Percentiles rank a stretch among this genome's conserved stretches.
These are phyloP conservation scores for Fusarium tuaranense DNA, from an alignment of 2,329 filamentous ascomycete genomes.

Conservation along the genomic window DNA sequence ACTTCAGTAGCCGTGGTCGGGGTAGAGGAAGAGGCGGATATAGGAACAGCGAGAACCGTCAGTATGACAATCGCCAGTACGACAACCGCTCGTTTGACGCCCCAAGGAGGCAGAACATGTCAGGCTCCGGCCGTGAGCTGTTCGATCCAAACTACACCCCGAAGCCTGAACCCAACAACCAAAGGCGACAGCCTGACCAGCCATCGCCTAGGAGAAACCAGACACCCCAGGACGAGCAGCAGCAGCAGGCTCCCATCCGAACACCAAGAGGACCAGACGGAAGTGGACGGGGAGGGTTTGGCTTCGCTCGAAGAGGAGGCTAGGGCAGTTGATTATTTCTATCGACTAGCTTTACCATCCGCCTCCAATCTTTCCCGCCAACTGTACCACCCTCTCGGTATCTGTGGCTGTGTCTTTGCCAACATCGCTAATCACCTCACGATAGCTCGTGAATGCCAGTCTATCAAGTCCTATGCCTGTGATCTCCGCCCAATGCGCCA, in stretches of 20 bases:
- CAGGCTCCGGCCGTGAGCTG: slow-evolving; percentile 67
- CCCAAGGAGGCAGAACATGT: slow-evolving; percentile 44
- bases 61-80: slow-evolving; percentile 49
- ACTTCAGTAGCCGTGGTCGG: slow-evolving; percentile 55
- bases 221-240: slow-evolving; percentile 69
- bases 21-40: slow-evolving; percentile 59
- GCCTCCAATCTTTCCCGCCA: slow-evolving; percentile 91
- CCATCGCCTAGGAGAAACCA: slow-evolving; percentile 49
- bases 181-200: slow-evolving; percentile 57
- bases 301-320: slow-evolving; percentile 75
- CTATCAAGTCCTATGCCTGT: slow-evolving; percentile 78
- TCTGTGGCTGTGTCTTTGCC: slow-evolving; percentile 79
- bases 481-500: slow-evolving; percentile 80
- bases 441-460: slow-evolving; percentile 87
- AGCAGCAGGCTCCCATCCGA: slow-evolving; percentile 74
- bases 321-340: slow-evolving; percentile 50
- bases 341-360: slow-evolving; percentile 76
- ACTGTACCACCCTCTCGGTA: slow-evolving; percentile 84
- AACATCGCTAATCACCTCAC: slow-evolving; percentile 94
- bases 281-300: slow-evolving; percentile 81
- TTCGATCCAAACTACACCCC: slow-evolving; percentile 81
- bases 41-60: slow-evolving; percentile 45
- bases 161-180: slow-evolving; percentile 67
- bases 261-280: slow-evolving; percentile 83
- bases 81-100: slow-evolving; percentile 47